A percentile compares a stretch with the other conserved stretches of the same genome.
phyloP scores from a whole-genome alignment of 768 basidiomycete species.

The Serpula lacrymans region DNA sequence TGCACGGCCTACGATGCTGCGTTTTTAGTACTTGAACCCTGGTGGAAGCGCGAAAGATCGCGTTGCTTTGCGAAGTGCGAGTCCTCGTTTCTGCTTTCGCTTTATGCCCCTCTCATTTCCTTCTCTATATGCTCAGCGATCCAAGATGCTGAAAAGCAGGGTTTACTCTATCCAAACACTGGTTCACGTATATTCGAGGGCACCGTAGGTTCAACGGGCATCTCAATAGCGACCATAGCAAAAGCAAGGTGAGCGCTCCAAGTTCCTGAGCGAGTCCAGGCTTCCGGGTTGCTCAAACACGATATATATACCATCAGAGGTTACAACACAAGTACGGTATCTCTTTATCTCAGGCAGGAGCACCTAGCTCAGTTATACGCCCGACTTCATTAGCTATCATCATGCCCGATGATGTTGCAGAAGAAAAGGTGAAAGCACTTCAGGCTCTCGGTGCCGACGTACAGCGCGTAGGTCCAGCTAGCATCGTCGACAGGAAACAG shows the following conservation, averaged over 20 bases:
- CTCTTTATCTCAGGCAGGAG: neutral
- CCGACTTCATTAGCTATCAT: constrained; percentile 61
- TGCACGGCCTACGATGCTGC: no score
- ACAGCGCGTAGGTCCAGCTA: constrained; percentile 86
- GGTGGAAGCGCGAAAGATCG: constrained; percentile 98
- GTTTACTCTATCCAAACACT: constrained; percentile 79
- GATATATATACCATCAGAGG: constrained; percentile 49
- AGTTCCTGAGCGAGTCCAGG: neutral
- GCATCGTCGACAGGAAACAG: constrained; percentile 97
- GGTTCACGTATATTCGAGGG: constrained; percentile 96
- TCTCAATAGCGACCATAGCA: constrained; percentile 93
- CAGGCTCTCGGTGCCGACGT: constrained; percentile 85
- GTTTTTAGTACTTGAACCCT: constrained; percentile 82
- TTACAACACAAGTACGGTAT: constrained; percentile 72
- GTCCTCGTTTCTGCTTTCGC: no score
- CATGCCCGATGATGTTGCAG: constrained; percentile 85
- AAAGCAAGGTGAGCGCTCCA: constrained; percentile 63
- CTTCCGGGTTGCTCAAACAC: neutral
- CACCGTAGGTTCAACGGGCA: constrained; percentile 94
- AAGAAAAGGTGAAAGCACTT: constrained; percentile 87
- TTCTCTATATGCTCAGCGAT: constrained; percentile 59
- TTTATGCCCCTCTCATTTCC: constrained; percentile 3
- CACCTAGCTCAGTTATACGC: neutral
- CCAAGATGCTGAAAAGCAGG: constrained; percentile 84
- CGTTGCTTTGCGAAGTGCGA: constrained; percentile 86